Conservation (phyloP, 345 rosid species). For the Citrus maxima region DNA sequence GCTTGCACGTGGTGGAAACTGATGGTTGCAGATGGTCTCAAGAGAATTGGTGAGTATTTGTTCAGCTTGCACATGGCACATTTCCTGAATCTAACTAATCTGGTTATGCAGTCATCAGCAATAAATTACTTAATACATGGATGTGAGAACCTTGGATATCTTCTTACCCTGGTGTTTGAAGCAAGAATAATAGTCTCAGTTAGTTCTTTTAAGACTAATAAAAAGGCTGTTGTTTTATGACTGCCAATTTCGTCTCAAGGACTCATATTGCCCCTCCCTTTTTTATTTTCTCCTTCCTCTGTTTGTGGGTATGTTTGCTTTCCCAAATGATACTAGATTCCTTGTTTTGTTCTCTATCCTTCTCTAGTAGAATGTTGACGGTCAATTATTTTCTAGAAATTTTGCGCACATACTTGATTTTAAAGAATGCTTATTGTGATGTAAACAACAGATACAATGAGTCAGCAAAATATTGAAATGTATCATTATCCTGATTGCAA, state of each 20-base stretch:
- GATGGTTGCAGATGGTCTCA: constrained; percentile 85
- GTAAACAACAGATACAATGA: not conserved
- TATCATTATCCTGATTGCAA: not conserved
- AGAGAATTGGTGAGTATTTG: constrained; percentile 69
- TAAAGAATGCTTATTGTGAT: not conserved
- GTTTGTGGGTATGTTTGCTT: not conserved
- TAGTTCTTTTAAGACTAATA: not conserved
- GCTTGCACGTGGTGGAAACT: constrained; percentile 89
- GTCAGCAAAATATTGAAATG: not conserved
- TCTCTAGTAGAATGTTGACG: not conserved
- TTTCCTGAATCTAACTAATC: not conserved
- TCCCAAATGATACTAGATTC: not conserved
- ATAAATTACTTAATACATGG: not conserved
- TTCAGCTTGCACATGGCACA: not conserved
- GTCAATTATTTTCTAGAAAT: not conserved
- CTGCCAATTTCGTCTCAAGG: no score
- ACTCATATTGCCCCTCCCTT: not conserved
- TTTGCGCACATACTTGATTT: not conserved
- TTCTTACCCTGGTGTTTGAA: not conserved
- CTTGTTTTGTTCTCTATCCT: not conserved
- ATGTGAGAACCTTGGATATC: not conserved
- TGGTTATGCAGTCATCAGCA: not conserved
- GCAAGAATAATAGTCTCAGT: not conserved
- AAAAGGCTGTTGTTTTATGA: not conserved
- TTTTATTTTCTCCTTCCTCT: not conserved